Percentiles rank a stretch among this genome's conserved stretches.
Conservation (phyloP, 441 rosid genomes). For the Mallotus japonicus region DNA sequence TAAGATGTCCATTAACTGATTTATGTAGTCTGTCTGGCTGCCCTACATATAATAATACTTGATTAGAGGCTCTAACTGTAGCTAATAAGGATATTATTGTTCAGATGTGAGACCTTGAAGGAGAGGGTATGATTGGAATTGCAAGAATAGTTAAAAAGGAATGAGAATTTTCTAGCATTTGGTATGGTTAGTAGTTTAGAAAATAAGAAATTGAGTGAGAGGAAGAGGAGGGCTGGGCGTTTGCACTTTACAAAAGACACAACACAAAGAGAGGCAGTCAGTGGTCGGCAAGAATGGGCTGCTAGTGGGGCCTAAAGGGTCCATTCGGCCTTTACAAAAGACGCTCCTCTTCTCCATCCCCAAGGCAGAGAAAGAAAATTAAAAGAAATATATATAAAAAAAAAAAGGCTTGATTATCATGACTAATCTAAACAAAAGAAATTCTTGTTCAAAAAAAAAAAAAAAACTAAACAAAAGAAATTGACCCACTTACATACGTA, state of each 20-base stretch:
- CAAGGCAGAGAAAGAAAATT: neutral
- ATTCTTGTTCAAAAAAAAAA: too few species aligned
- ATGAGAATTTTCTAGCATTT: neutral
- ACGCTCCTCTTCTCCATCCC: conserved; percentile 37
- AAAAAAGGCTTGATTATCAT: neutral
- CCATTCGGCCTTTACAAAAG: conserved; percentile 13
- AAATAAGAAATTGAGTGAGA: neutral
- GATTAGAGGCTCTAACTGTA: neutral
- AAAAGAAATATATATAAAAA: too few species aligned
- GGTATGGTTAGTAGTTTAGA: too few species aligned
- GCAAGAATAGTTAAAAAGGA: too few species aligned
- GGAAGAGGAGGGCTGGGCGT: conserved; percentile 13
- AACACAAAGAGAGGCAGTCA: too few species aligned
- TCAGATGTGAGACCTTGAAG: too few species aligned
- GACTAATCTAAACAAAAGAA: neutral
- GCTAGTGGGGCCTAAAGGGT: conserved; percentile 25
- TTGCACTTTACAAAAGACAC: conserved; percentile 17
- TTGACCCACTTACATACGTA: neutral
- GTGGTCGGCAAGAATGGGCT: conserved; percentile 39
- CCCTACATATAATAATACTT: too few species aligned
- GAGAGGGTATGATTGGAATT: conserved; percentile 7
- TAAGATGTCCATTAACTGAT: neutral
- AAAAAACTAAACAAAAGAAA: too few species aligned
- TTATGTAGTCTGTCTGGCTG: too few species aligned
- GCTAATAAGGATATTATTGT: too few species aligned